These are phyloP conservation scores for Amphirosellinia nigrospora DNA, from an alignment of 495 filamentous ascomycete genomes.

Conservation along the genomic window DNA sequence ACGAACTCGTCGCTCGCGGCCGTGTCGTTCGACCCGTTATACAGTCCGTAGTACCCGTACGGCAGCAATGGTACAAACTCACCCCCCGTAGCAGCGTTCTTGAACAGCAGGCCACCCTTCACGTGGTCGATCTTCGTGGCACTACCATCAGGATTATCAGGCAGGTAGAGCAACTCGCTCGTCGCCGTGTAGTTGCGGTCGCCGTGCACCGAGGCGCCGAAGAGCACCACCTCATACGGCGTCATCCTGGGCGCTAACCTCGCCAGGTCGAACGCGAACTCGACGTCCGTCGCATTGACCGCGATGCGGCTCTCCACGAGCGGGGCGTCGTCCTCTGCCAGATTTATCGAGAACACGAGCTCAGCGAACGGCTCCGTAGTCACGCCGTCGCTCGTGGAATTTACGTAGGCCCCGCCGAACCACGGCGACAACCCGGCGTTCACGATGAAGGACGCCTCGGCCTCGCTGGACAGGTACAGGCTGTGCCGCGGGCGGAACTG, in stretches of 20 bases:
- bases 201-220: conserved; percentile 47
- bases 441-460: conserved; percentile 62
- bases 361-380: conserved; percentile 31
- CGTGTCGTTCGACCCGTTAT: conserved; percentile 59
- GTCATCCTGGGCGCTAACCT: conserved; percentile 50
- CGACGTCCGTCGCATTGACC: conserved; percentile 54
- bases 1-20: conserved; percentile 49
- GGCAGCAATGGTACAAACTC: conserved; percentile 60
- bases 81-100: conserved; percentile 40
- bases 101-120: conserved; percentile 59
- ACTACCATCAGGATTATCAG: conserved; percentile 61
- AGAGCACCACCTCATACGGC: conserved; percentile 52
- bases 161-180: conserved; percentile 61
- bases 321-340: conserved; percentile 32
- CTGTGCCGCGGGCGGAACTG: conserved; percentile 64
- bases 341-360: conserved; percentile 46
- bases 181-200: conserved; percentile 44
- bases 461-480: conserved; percentile 64
- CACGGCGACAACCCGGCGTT: conserved; percentile 61
- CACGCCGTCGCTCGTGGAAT: conserved; percentile 33
- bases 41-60: conserved; percentile 68
- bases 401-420: conserved; percentile 51
- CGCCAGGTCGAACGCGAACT: conserved; percentile 55
- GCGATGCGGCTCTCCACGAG: conserved; percentile 47
- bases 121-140: conserved; percentile 68